phyloP scores from a whole-genome alignment of 2,329 filamentous ascomycete genomes.

The Aspergillus costaricaensis region DNA sequence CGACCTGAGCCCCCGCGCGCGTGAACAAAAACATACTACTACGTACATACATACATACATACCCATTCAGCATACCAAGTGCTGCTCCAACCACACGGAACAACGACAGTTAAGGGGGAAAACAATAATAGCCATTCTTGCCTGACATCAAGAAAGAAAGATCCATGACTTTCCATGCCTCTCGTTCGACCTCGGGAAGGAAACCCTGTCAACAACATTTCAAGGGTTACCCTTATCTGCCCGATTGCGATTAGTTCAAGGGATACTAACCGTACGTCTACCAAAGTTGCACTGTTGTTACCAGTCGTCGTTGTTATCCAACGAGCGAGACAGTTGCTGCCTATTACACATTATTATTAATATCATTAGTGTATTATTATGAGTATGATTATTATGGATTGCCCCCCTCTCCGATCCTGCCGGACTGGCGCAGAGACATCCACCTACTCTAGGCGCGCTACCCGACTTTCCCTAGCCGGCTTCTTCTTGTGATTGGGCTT shows the following conservation, averaged over 20 bases:
- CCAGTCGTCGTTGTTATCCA: not conserved
- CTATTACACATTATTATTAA: conserved; percentile 63
- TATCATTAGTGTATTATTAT: not conserved
- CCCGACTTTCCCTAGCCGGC: not conserved
- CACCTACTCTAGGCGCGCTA: not conserved
- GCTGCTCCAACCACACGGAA: not conserved
- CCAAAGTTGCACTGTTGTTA: not conserved
- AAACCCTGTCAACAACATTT: not conserved
- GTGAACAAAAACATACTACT: not conserved
- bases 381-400: not conserved
- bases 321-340: not conserved
- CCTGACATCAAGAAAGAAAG: not conserved
- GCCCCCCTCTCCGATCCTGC: conserved; percentile 27
- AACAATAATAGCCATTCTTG: too few relatives aligned
- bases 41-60: not conserved
- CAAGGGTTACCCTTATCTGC: not conserved
- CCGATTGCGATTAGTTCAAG: not conserved
- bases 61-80: too few relatives aligned
- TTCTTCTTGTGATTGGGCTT: not conserved
- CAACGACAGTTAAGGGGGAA: not conserved
- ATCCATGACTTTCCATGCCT: not conserved
- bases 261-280: not conserved
- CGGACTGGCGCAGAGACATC: not conserved
- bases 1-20: not conserved
- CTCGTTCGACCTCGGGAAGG: not conserved